These are phyloP conservation scores for Phaseolus coccineus DNA, from an alignment of 331 rosid species.

Conservation along the genomic window DNA sequence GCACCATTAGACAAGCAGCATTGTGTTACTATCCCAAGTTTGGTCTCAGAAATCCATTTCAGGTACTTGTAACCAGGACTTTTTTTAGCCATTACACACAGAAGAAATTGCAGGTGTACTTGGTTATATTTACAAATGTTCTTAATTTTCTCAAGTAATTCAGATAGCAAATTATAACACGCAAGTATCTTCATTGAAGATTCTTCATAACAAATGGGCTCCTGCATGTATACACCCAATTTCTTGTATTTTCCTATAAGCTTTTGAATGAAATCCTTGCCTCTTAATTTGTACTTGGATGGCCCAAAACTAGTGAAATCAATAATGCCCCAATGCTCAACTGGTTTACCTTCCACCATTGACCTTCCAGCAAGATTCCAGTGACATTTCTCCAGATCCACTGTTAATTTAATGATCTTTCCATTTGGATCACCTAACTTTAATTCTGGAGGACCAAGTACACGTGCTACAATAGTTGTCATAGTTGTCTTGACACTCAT, in stretches of 20 bases:
- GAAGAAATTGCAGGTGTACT: conserved; percentile 60
- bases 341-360: conserved; percentile 66
- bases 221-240: conserved; percentile 70
- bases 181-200: conserved; percentile 59
- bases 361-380: conserved; percentile 74
- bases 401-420: conserved; percentile 43
- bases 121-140: conserved; percentile 28
- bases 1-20: conserved; percentile 68
- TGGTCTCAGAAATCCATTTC: conserved; percentile 79
- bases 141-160: conserved; percentile 54
- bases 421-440: conserved; percentile 64
- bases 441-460: conserved; percentile 73
- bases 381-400: conserved; percentile 69
- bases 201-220: conserved; percentile 51
- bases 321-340: conserved; percentile 67
- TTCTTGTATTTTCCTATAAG: conserved; percentile 55
- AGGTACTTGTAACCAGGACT: conserved; percentile 69
- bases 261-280: conserved; percentile 49
- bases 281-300: conserved; percentile 35
- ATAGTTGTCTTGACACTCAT: conserved; percentile 59
- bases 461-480: conserved; percentile 66
- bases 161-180: conserved; percentile 43
- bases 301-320: conserved; percentile 58
- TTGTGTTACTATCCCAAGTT: conserved; percentile 75
- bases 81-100: conserved; percentile 73